Evolutionary conservation across 2,329 filamentous ascomycete genomes (phyloP), one percentile per base, ranked within the genome.

Genomic region (Arthroderma uncinatum): DNA sequence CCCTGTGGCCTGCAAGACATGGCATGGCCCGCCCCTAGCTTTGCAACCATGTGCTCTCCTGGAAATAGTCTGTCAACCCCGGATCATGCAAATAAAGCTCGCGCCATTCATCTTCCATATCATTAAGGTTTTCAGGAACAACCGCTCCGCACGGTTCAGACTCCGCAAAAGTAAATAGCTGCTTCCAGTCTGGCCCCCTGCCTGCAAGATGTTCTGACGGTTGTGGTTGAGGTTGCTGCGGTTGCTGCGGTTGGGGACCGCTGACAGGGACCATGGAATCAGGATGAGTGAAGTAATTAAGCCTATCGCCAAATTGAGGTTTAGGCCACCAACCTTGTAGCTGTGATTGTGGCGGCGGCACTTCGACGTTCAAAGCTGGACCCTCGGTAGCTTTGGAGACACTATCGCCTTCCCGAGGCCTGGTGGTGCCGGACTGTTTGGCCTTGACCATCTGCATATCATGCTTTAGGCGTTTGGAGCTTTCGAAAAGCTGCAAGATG

Each of bases 31-130:
- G 16, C n/a, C 39, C 23, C 42, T 48, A 61, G 53, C 59, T 47
- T 16, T 70, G 70, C 58, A 73, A 66, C 72, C 72, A 74, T 19
- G 68, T 67, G 23, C 69, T 69, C 57, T 74, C 71, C 53, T 69
- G 69, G 23, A 74, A 65, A 34, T 73, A 65, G 62, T 74, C 72
- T 14, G 71, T 66, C 69, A 74, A 70, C 2, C 69, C 71, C 1
- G 70, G 69, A 56, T 74, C 72, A 59, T 73, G 71, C 66, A 71
- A 70, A 56, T 74, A 74, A 7, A 74, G 69, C 59, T 74, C 71
- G n/a, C 72, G 68, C 72, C 72, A 74, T 62, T 74, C 72, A 40
- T 74, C 70, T 61, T 74, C 71, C 57, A 74, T 64, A 52, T 74
- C 71, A 4, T 69, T 67, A 2, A 73, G 61, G 19, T 70, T 69